A percentile compares a stretch with the other conserved stretches of the same genome.
Evolutionary conservation across 2,329 filamentous ascomycete species (phyloP).

Genomic region (Fusarium tjaetaba): DNA sequence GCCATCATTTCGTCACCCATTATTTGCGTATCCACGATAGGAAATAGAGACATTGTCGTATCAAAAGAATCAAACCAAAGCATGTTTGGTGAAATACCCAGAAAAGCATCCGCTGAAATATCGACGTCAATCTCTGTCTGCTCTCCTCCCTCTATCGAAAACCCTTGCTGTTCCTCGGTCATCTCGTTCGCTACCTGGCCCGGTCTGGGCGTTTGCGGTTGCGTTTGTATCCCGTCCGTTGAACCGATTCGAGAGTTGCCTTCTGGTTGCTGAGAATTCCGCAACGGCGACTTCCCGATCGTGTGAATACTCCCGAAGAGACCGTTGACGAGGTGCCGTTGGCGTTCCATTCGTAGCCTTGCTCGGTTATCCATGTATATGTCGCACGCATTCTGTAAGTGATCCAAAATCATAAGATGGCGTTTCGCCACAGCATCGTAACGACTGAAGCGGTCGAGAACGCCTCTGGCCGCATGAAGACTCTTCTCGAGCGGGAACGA

Average conservation of each 20-base stretch:
- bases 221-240: background rate
- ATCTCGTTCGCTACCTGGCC: background rate
- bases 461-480: slow-evolving; percentile 31
- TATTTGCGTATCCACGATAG: slow-evolving; percentile 39
- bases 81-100: slow-evolving; percentile 40
- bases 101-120: slow-evolving; percentile 30
- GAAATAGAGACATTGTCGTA: slow-evolving; percentile 41
- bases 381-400: slow-evolving; percentile 37
- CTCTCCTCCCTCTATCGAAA: background rate
- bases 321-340: slow-evolving; percentile 37
- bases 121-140: slow-evolving; percentile 18
- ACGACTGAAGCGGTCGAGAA: slow-evolving; percentile 39
- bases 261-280: background rate
- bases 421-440: slow-evolving; percentile 37
- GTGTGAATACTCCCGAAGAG: slow-evolving; percentile 39
- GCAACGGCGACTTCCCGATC: slow-evolving; percentile 25
- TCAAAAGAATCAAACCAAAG: slow-evolving; percentile 43
- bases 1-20: slow-evolving; percentile 8
- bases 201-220: background rate
- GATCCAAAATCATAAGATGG: slow-evolving; percentile 38
- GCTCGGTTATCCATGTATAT: slow-evolving; percentile 38
- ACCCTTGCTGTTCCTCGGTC: slow-evolving; percentile 3
- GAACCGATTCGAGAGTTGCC: background rate
- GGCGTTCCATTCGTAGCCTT: slow-evolving; percentile 37
- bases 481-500: slow-evolving; percentile 46